These are phyloP conservation scores for Ascocoryne sarcoides DNA, from an alignment of 2,329 filamentous ascomycete species.

Conservation along the genomic window DNA sequence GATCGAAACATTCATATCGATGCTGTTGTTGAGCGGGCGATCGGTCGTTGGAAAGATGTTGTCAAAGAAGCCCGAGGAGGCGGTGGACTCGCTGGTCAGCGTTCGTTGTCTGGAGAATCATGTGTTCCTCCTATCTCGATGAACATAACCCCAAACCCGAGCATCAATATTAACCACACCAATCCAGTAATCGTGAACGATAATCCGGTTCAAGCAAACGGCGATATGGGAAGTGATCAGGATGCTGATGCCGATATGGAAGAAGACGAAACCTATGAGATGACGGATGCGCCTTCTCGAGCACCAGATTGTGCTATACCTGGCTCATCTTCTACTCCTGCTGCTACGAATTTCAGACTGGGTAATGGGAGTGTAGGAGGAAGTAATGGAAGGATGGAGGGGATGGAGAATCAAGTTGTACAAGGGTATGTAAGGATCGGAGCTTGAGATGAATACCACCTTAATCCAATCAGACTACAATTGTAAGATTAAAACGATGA, in stretches of 20 bases:
- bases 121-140: slow-evolving; percentile 1
- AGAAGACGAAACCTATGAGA: slow-evolving; percentile 36
- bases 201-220: slow-evolving; percentile 4
- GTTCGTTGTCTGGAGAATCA: slow-evolving; percentile 31
- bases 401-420: slow-evolving; percentile 16
- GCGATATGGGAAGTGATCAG: slow-evolving; percentile 18
- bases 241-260: slow-evolving; percentile 36
- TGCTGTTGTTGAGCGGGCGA: slow-evolving; percentile 43
- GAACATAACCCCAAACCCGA: background rate
- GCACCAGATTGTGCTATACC: slow-evolving; percentile 15
- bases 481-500: background rate
- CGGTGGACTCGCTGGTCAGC: slow-evolving; percentile 42
- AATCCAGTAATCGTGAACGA: background rate
- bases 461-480: no score
- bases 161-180: background rate
- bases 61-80: slow-evolving; percentile 41
- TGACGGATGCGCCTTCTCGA: background rate
- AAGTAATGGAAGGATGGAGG: slow-evolving; percentile 16
- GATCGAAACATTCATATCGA: slow-evolving; percentile 45
- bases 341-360: slow-evolving; percentile 16
- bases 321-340: background rate
- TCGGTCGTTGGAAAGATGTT: slow-evolving; percentile 54
- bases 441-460: slow-evolving; percentile 14
- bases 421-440: slow-evolving; percentile 24
- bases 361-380: slow-evolving; percentile 13